A percentile compares a stretch with the other conserved stretches of the same genome.
phyloP scores from a whole-genome alignment of 257 asterid genomes.

The Penstemon barbatus region DNA sequence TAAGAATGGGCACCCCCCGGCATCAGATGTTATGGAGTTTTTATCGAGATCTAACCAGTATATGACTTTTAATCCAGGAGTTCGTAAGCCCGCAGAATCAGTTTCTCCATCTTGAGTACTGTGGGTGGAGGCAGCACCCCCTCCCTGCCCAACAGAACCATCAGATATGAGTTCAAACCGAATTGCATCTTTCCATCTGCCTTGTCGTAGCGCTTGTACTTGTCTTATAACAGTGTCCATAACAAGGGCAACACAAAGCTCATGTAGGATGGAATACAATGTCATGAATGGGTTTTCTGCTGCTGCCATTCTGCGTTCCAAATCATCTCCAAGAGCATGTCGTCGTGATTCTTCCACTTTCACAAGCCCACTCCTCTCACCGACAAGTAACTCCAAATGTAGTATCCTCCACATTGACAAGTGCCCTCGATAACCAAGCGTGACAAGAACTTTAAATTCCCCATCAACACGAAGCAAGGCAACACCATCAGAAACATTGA shows the following conservation, averaged over 20 bases:
- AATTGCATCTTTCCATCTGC: conserved; percentile 97
- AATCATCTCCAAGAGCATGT: conserved; percentile 95
- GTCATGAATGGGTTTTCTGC: conserved; percentile 76
- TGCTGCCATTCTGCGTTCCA: conserved; percentile 98
- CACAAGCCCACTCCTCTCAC: conserved; percentile 79
- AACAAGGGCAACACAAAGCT: conserved; percentile 85
- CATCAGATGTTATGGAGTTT: conserved; percentile 58
- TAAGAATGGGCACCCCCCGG: conserved; percentile 68
- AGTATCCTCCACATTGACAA: conserved; percentile 96
- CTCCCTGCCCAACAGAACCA: conserved; percentile 74
- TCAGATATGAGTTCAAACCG: conserved; percentile 95
- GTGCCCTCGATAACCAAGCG: conserved; percentile 99
- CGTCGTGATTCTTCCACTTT: conserved; percentile 88
- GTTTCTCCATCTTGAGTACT: conserved; percentile 76
- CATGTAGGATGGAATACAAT: conserved; percentile 85
- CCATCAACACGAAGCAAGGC: conserved; percentile 87
- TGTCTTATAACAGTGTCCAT: conserved; percentile 98
- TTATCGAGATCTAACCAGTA: conserved; percentile 95
- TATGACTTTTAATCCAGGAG: conserved; percentile 92
- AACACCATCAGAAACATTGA: conserved; percentile 84
- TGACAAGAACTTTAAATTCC: conserved; percentile 89
- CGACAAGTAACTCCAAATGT: conserved; percentile 94
- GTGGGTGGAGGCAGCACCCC: conserved; percentile 47
- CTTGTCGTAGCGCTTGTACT: conserved; percentile 86
- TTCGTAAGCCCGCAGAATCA: conserved; percentile 69